These are phyloP conservation scores for Cucumis hystrix DNA, from an alignment of 306 rosid genomes.

Conservation along the genomic window DNA sequence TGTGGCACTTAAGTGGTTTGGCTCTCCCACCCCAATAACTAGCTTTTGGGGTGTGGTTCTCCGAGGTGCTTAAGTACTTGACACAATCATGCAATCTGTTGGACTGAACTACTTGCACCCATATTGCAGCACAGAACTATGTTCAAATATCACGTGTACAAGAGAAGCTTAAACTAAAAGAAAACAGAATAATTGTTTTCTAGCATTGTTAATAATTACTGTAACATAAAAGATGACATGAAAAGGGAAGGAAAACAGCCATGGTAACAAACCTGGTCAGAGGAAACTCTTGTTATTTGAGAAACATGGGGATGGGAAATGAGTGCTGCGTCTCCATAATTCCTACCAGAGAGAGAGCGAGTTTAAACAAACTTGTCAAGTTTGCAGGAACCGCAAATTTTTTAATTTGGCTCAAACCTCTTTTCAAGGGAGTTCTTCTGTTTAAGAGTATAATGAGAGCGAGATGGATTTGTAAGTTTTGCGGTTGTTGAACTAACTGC, in stretches of 20 bases:
- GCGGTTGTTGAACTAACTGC: constrained; percentile 14
- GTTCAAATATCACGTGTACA: background rate
- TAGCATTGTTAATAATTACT: background rate
- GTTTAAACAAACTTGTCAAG: background rate
- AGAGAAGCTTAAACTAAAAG: background rate
- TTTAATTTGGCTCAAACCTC: constrained; percentile 11
- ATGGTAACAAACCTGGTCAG: constrained; percentile 50
- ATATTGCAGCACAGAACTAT: background rate
- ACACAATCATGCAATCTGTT: background rate
- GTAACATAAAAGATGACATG: background rate
- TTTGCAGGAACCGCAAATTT: background rate
- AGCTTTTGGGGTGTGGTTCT: too few species aligned
- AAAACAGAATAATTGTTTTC: background rate
- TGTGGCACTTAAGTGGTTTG: too few species aligned
- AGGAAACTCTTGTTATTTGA: constrained; percentile 38
- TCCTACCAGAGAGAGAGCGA: constrained; percentile 19
- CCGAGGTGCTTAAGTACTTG: too few species aligned
- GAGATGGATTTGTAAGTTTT: constrained; percentile 10
- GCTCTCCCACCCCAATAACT: too few species aligned
- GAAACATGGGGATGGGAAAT: constrained; percentile 9
- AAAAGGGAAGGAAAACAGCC: background rate
- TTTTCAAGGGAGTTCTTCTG: constrained; percentile 20
- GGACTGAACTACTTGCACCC: background rate
- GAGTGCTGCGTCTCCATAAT: constrained; percentile 16
- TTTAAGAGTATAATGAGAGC: constrained; percentile 7